Base-by-base conservation (phyloP, 768 basidiomycete genomes). In the Mycena haematopus region DNA sequence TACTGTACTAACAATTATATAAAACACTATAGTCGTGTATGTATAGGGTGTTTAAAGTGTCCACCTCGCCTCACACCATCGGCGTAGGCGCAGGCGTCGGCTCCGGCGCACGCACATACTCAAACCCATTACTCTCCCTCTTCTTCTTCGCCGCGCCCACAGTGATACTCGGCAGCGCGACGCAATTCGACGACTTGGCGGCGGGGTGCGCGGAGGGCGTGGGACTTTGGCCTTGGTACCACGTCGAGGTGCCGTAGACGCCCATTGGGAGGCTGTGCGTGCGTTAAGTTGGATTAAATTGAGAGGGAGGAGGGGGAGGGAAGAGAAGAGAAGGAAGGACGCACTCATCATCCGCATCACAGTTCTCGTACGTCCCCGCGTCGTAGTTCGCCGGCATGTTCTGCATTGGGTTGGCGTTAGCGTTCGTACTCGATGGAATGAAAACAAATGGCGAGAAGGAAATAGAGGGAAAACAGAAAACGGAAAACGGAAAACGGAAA, bases 301-400 rank as follows among this genome's bases (percentile, higher is more conserved):
- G 19, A 13, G 6, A n/a, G n/a, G n/a, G n/a, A n/a, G n/a, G n/a
- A n/a, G n/a, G n/a, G n/a, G 10, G 19, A 44, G 24, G 22, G 50
- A 14, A 3, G 21, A n/a, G 25, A 36, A n/a, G n/a, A n/a, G n/a
- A n/a, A n/a, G n/a, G n/a, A n/a, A 40, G 27, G 14, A 69, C 77
- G 65, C 68, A 82, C 78, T 80, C 82, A 31, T 86, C 74, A 31
- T 89, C 84, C 1, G 82, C 87, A 2, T 85, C 75, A 74, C 93
- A 95, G 33, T 83, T 80, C 68, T 90, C 87, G 73, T 87, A 94
- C 0, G 76, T 75, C 35, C 83, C 84, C 4, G 86, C 71, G 63
- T 81, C 71, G 61, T 91, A 90, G 65, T 83, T 82, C 54, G 85
- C 88, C 0, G 92, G 92, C 66, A 88, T 91, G 71, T 93, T 94